phyloP scores from a whole-genome alignment of 2,329 filamentous ascomycete species.

The Sphaerostilbella broomeana region DNA sequence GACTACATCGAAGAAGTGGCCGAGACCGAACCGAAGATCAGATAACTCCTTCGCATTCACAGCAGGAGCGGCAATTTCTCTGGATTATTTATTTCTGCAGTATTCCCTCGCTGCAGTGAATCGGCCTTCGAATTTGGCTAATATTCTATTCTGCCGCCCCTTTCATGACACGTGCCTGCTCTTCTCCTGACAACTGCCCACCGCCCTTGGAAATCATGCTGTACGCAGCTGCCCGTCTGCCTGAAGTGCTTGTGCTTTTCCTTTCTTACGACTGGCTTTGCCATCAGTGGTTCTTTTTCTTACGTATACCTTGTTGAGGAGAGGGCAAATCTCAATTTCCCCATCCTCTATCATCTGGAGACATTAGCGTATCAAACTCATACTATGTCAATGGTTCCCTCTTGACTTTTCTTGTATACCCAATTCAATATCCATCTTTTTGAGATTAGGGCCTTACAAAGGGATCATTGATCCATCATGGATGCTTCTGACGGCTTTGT shows the following conservation, averaged over 20 bases:
- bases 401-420: no score
- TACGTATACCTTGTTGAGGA: not conserved
- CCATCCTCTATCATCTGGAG: no score
- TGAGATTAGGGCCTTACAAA: no score
- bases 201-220: no score
- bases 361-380: no score
- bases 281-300: not conserved
- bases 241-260: not conserved
- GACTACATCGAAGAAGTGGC: no score
- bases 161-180: constrained; percentile 1
- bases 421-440: no score
- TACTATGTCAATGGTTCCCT: not conserved
- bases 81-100: not conserved
- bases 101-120: constrained; percentile 1
- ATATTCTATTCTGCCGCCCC: not conserved
- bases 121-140: not conserved
- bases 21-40: not conserved
- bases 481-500: constrained; percentile 4
- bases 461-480: not conserved
- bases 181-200: constrained; percentile 4
- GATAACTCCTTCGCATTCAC: not conserved
- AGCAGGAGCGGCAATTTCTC: not conserved
- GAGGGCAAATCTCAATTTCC: no score
- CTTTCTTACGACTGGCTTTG: not conserved
- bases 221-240: not conserved